Base-by-base conservation (phyloP, 2,329 filamentous ascomycete genomes). In the Penicillium brasilianum region DNA sequence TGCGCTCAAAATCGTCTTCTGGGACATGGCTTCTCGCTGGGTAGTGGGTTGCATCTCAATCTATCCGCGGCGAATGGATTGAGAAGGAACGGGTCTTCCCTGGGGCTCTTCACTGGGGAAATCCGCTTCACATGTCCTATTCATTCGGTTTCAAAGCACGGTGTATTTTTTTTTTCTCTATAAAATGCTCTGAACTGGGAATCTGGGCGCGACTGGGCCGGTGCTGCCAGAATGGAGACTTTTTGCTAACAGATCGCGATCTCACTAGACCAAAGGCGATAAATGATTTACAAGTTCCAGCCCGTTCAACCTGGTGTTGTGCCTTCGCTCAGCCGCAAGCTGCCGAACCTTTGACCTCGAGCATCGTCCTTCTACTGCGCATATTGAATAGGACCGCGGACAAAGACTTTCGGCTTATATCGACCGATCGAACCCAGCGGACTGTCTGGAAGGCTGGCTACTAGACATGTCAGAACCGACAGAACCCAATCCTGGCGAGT, bases 251-350 rank as follows among this genome's bases (percentile, higher is more conserved):
- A 16, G 30, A 52, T 64, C 16, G 32, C 48, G 44, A 18, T 56
- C 37, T 37, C 50, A 48, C 37, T 54, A 68, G 65, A 66, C 36
- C 30, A 56, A 52, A 64, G 62, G 57, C 56, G 65, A 70, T 70
- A 70, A 69, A 70, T 70, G 68, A 69, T 70, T 69, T 66, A 62
- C 55, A 59, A 58, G 49, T 65, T 53, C 48, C 57, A 60, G 37
- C 60, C 59, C 64, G 61, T 62, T 59, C 67, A 61, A 69, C 61
- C 62, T 65, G 67, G 66, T 68, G 64, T 69, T 62, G 57, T 63
- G 63, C 63, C 62, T 65, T 55, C 64, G 55, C 66, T 65, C 61
- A 63, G 65, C 62, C 55, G 63, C 60, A 67, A 68, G 52, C 61
- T 59, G 55, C 58, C 63, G 57, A 56, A 53, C 56, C 65, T 69